A percentile compares a stretch with the other conserved stretches of the same genome.
phyloP scores from a whole-genome alignment of 1,284 basidiomycete species.

The Trichosporon asahii region DNA sequence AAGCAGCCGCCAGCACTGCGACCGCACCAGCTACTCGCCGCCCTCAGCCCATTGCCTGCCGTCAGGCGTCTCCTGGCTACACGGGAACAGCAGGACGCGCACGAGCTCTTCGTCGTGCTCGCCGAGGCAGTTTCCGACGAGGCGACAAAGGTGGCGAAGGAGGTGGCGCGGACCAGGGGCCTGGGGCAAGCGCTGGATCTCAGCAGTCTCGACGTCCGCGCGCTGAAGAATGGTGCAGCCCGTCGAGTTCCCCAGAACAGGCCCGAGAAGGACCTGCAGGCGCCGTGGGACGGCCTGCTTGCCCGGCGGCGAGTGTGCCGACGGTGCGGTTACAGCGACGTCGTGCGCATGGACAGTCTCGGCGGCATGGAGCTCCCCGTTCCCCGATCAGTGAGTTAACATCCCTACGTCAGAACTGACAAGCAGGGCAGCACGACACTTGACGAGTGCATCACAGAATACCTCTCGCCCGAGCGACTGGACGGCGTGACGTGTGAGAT shows the following conservation, averaged over 20 bases:
- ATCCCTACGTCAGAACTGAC: conserved; percentile 2
- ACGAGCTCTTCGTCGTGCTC: conserved; percentile 87
- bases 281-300: conserved; percentile 51
- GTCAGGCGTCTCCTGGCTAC: conserved; percentile 70
- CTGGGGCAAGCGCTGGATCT: conserved; percentile 21
- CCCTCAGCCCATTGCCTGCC: conserved; percentile 61
- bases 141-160: conserved; percentile 52
- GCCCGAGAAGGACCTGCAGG: conserved; percentile 25
- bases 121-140: conserved; percentile 83
- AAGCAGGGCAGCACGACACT: conserved; percentile 49
- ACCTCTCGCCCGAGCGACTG: conserved; percentile 53
- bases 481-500: conserved; percentile 54
- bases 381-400: conserved; percentile 41
- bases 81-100: conserved; percentile 89
- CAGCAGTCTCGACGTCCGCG: not conserved
- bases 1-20: conserved; percentile 60
- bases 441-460: conserved; percentile 52
- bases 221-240: not conserved
- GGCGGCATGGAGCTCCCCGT: conserved; percentile 50
- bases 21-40: conserved; percentile 66
- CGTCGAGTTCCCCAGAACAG: conserved; percentile 6
- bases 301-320: conserved; percentile 47
- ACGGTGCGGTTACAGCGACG: conserved; percentile 45
- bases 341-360: conserved; percentile 46
- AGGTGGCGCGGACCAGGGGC: conserved; percentile 33